Conservation (phyloP, 345 rosid genomes). For the Moricandia moricandioides region DNA sequence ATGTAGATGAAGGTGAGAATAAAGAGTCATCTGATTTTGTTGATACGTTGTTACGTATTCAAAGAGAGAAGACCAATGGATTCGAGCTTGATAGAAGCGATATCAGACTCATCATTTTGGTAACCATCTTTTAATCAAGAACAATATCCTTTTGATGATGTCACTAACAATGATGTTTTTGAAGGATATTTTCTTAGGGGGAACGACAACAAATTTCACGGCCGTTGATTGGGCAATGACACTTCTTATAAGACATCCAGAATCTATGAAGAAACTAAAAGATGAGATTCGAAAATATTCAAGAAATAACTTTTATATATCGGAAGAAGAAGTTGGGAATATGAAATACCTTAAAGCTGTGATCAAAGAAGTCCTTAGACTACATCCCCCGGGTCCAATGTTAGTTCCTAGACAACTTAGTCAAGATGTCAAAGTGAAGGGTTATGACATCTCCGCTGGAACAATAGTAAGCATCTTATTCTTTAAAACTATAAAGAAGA, state of each 20-base stretch:
- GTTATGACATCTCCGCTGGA: conserved; percentile 33
- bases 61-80: not conserved
- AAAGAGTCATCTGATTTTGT: not conserved
- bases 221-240: not conserved
- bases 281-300: not conserved
- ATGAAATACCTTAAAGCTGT: conserved; percentile 38
- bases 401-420: conserved; percentile 31
- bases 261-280: not conserved
- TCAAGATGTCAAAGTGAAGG: conserved; percentile 31
- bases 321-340: conserved; percentile 27
- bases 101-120: not conserved
- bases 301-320: not conserved
- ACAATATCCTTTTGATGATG: not conserved
- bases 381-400: conserved; percentile 40
- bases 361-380: conserved; percentile 33
- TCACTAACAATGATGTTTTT: not conserved
- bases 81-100: not conserved
- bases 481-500: too few species aligned
- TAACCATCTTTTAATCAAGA: not conserved
- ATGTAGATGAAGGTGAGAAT: not conserved
- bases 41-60: not conserved
- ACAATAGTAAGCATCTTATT: conserved; percentile 10
- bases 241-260: not conserved
- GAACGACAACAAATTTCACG: not conserved
- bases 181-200: not conserved